Evolutionary conservation across 352 stramenopile species (phyloP).

Genomic region (Phytophthora pistaciae): DNA sequence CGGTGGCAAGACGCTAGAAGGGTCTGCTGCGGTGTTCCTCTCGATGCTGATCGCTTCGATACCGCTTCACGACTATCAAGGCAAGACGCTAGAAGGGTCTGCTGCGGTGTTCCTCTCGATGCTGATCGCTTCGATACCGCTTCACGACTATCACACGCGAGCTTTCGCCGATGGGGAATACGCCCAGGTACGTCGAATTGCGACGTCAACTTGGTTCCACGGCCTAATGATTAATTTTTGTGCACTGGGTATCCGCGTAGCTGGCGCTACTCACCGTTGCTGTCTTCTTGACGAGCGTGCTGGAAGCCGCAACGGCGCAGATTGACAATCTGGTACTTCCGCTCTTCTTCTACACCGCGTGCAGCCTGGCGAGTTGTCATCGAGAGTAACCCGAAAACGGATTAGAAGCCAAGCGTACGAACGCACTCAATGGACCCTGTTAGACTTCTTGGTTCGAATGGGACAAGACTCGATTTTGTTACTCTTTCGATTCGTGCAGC

Average conservation of each 20-base stretch:
- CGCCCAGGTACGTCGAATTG: conserved; percentile 35
- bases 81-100: no score
- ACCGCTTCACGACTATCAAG: conserved; percentile 54
- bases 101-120: conserved; percentile 64
- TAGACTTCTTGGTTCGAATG: no score
- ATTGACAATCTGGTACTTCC: conserved; percentile 85
- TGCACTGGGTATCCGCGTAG: conserved; percentile 9
- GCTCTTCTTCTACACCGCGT: conserved; percentile 61
- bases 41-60: conserved; percentile 60
- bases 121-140: conserved; percentile 42
- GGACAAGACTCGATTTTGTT: no score
- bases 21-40: conserved; percentile 46
- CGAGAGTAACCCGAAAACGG: conserved; percentile 42
- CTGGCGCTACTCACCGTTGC: conserved; percentile 10
- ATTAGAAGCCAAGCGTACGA: background rate
- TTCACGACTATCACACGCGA: conserved; percentile 49
- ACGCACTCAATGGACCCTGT: no score
- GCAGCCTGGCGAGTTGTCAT: conserved; percentile 57
- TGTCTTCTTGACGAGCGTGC: conserved; percentile 56
- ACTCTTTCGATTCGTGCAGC: background rate
- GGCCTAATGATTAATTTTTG: background rate
- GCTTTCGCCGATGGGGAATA: conserved; percentile 26
- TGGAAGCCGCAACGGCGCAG: conserved; percentile 69
- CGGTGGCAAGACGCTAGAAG: background rate
- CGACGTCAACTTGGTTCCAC: no score